Conservation (phyloP, 148 eudicot species). For the Fagopyrum homotropicum region DNA sequence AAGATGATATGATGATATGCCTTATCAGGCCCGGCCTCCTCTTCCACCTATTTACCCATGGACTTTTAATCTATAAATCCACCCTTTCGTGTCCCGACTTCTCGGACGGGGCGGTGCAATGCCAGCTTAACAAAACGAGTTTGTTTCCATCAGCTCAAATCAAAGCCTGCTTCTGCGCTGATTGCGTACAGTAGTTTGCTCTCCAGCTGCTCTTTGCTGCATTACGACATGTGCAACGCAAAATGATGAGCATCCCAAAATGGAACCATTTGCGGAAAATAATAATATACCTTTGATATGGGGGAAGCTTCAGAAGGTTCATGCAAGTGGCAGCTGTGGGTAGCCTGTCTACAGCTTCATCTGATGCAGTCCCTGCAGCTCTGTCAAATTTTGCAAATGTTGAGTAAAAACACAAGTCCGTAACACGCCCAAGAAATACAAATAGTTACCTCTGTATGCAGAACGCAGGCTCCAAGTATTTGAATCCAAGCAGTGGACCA, state of each 20-base stretch:
- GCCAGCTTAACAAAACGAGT: too few species aligned
- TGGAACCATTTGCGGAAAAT: neutral
- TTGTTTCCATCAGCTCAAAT: constrained; percentile 49
- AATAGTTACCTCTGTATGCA: constrained; percentile 78
- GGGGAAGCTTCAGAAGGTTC: constrained; percentile 97
- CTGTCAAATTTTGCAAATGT: constrained; percentile 22
- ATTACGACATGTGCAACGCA: constrained; percentile 2
- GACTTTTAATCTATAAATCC: too few species aligned
- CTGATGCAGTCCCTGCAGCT: constrained; percentile 84
- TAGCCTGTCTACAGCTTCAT: constrained; percentile 78
- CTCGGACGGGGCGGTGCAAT: too few species aligned
- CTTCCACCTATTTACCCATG: too few species aligned
- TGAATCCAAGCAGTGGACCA: constrained; percentile 95
- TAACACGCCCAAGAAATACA: neutral
- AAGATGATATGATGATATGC: too few species aligned
- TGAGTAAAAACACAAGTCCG: neutral
- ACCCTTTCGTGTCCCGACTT: too few species aligned
- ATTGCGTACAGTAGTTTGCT: constrained; percentile 83
- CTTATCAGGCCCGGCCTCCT: too few species aligned
- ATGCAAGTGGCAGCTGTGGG: constrained; percentile 98
- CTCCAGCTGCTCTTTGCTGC: constrained; percentile 89
- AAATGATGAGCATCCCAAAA: neutral
- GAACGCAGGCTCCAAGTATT: constrained; percentile 79
- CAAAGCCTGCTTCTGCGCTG: constrained; percentile 93
- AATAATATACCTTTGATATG: constrained; percentile 64